Percentiles rank a stretch among this genome's conserved stretches.
Conservation (phyloP, 495 filamentous ascomycete genomes). For the Aspergillus mulundensis region DNA sequence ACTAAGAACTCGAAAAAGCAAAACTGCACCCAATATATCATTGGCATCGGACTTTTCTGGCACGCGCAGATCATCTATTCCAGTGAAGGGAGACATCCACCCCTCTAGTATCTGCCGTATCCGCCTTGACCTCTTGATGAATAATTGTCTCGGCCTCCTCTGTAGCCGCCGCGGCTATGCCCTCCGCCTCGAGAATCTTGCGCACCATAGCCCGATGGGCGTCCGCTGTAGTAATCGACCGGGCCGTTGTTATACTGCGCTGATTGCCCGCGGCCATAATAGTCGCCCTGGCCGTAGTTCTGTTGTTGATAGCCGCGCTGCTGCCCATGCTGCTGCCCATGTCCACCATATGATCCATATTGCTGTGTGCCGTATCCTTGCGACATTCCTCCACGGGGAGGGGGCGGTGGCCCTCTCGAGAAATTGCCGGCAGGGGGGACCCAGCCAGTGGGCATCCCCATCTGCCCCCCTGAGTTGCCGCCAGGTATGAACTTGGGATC, state of each 20-base stretch:
- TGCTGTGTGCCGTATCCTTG: slow-evolving; percentile 20
- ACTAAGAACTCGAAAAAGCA: slow-evolving; percentile 12
- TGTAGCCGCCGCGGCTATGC: slow-evolving; percentile 24
- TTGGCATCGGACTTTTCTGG: background rate
- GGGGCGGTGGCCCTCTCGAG: slow-evolving; percentile 39
- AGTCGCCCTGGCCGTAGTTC: slow-evolving; percentile 22
- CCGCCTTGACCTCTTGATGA: slow-evolving; percentile 29
- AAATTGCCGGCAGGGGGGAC: slow-evolving; percentile 34
- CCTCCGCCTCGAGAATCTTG: slow-evolving; percentile 27
- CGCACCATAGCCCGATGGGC: slow-evolving; percentile 23
- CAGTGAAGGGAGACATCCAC: slow-evolving; percentile 1
- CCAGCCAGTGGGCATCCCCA: slow-evolving; percentile 36
- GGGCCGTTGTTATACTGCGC: slow-evolving; percentile 22
- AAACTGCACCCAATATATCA: slow-evolving; percentile 6
- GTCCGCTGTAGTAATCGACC: slow-evolving; percentile 19
- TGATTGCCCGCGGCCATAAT: slow-evolving; percentile 30
- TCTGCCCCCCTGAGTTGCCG: slow-evolving; percentile 23
- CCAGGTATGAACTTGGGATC: slow-evolving; percentile 47
- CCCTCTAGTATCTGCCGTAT: slow-evolving; percentile 36
- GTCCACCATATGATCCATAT: background rate
- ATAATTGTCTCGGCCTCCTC: slow-evolving; percentile 28
- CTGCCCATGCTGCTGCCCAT: slow-evolving; percentile 18
- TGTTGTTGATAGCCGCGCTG: slow-evolving; percentile 25
- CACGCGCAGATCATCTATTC: slow-evolving; percentile 7
- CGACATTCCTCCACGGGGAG: slow-evolving; percentile 36